A percentile compares a stretch with the other conserved stretches of the same genome.
Conservation (phyloP, 495 filamentous ascomycete species). For the Neurospora pannonica region DNA sequence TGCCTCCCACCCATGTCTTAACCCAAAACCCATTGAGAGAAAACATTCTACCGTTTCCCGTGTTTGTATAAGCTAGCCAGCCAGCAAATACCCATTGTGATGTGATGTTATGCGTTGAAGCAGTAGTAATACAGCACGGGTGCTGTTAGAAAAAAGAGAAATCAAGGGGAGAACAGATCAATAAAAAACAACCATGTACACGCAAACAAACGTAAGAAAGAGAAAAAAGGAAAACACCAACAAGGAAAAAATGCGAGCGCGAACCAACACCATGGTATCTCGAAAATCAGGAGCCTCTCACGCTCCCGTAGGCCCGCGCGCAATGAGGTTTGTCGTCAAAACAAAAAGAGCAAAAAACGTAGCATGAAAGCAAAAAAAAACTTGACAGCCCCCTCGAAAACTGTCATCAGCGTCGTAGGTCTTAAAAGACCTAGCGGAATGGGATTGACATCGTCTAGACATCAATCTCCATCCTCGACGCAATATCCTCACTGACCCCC, state of each 20-base stretch:
- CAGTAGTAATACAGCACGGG: not conserved
- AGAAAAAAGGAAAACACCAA: constrained; percentile 4
- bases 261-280: not conserved
- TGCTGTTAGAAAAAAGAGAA: not conserved
- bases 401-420: not conserved
- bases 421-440: not conserved
- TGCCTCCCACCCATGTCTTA: not conserved
- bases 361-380: not conserved
- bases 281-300: not conserved
- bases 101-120: not conserved
- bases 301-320: not conserved
- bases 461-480: constrained; percentile 58
- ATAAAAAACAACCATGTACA: not conserved
- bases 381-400: not conserved
- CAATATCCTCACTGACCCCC: constrained; percentile 67
- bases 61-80: not conserved
- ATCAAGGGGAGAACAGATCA: not conserved
- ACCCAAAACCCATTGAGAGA: not conserved
- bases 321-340: not conserved
- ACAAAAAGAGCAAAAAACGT: not conserved
- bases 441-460: constrained; percentile 6
- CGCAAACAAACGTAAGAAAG: not conserved
- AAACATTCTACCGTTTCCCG: not conserved
- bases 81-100: not conserved
- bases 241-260: constrained; percentile 1